Evolutionary conservation across 1,284 basidiomycete species (phyloP).

Genomic region (Leccinum colubrinum): DNA sequence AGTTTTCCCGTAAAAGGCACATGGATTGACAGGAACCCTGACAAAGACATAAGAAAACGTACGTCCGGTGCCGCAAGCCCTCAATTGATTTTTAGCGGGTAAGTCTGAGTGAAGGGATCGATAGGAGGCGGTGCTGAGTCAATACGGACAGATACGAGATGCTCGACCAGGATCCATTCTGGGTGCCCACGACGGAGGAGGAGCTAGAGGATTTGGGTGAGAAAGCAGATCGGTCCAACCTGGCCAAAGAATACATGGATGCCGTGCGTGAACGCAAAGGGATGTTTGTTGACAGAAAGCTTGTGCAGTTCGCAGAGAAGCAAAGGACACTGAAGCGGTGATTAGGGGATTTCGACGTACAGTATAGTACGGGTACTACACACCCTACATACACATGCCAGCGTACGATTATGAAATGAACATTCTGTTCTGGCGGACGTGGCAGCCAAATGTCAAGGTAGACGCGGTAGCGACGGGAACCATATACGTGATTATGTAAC

Average conservation of each 20-base stretch:
- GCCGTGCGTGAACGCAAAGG: slow-evolving; percentile 89
- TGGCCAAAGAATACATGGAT: slow-evolving; percentile 96
- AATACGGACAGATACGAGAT: slow-evolving; percentile 67
- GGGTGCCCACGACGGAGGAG: slow-evolving; percentile 98
- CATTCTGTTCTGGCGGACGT: slow-evolving; percentile 7
- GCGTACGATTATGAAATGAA: slow-evolving; percentile 10
- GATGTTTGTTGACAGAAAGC: slow-evolving; percentile 92
- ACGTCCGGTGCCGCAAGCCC: slow-evolving; percentile 97
- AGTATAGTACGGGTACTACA: not conserved
- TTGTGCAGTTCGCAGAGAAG: slow-evolving; percentile 94
- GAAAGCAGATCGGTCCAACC: slow-evolving; percentile 90
- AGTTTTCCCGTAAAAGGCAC: not conserved
- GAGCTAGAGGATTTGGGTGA: slow-evolving; percentile 97
- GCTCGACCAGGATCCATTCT: slow-evolving; percentile 94
- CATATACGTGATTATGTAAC: slow-evolving; percentile 26
- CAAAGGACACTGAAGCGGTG: slow-evolving; percentile 92
- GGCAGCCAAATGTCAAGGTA: slow-evolving; percentile 6
- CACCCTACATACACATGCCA: not conserved
- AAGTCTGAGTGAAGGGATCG: slow-evolving; percentile 26
- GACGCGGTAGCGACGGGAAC: slow-evolving; percentile 18
- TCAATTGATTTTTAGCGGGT: slow-evolving; percentile 95
- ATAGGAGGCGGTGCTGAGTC: slow-evolving; percentile 18
- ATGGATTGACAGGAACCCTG: slow-evolving; percentile 8
- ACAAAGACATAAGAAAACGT: slow-evolving; percentile 84
- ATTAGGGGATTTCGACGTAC: not conserved